A percentile compares a stretch with the other conserved stretches of the same genome.
These are phyloP conservation scores for Oryza australiensis DNA, from an alignment of 176 grass and related monocot genomes.

Conservation along the genomic window DNA sequence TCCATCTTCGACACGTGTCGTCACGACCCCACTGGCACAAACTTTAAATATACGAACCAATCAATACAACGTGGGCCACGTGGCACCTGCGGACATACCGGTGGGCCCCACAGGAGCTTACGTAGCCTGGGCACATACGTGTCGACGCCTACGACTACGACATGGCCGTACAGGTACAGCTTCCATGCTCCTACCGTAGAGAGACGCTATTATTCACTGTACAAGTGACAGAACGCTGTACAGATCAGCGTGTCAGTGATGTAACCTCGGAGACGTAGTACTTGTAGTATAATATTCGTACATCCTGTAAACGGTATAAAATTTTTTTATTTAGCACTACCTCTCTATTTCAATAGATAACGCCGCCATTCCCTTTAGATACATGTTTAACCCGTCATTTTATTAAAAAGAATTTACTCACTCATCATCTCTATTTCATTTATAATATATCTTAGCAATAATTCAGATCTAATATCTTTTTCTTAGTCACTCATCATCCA, in stretches of 20 bases:
- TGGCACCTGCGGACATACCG: not conserved
- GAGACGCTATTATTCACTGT: not conserved
- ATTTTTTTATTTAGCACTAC: too few relatives aligned
- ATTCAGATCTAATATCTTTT: too few relatives aligned
- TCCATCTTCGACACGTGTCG: not conserved
- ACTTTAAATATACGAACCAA: accelerated
- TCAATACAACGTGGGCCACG: too few relatives aligned
- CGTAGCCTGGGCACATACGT: not conserved
- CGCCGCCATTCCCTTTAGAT: too few relatives aligned
- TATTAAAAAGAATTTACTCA: too few relatives aligned
- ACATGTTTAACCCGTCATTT: too few relatives aligned
- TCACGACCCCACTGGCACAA: not conserved
- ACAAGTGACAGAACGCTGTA: not conserved
- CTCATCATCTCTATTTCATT: too few relatives aligned
- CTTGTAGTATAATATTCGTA: too few relatives aligned
- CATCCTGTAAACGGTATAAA: too few relatives aligned
- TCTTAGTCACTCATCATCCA: too few relatives aligned
- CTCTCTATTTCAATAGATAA: too few relatives aligned
- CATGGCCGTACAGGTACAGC: not conserved
- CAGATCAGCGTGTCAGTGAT: not conserved
- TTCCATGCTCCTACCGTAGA: not conserved
- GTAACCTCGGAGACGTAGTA: not conserved
- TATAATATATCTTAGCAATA: too few relatives aligned
- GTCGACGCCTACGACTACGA: not conserved
- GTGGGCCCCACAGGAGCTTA: not conserved